Percentiles rank a stretch among this genome's conserved stretches.
Evolutionary conservation across 2,329 filamentous ascomycete species (phyloP).

Genomic region (Nigrospora oryzae): DNA sequence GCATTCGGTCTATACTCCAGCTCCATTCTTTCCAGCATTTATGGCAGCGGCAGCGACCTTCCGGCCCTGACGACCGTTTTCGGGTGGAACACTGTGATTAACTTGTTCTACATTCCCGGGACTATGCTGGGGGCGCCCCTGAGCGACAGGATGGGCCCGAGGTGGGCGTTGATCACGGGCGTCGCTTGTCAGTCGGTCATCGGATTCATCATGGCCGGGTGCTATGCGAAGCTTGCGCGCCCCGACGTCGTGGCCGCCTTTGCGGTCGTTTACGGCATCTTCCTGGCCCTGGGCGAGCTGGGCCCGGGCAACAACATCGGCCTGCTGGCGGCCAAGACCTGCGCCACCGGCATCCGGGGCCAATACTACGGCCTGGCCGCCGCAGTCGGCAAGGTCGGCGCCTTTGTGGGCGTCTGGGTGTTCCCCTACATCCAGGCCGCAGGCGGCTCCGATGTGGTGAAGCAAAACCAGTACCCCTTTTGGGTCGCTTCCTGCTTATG

Average conservation of each 20-base stretch:
- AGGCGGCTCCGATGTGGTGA: slow-evolving; percentile 41
- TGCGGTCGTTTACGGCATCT: slow-evolving; percentile 72
- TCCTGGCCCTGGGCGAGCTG: slow-evolving; percentile 69
- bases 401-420: slow-evolving; percentile 79
- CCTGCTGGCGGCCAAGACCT: slow-evolving; percentile 77
- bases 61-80: slow-evolving; percentile 68
- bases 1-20: slow-evolving; percentile 81
- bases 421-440: slow-evolving; percentile 65
- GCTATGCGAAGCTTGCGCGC: slow-evolving; percentile 62
- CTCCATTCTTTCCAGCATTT: slow-evolving; percentile 60
- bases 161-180: slow-evolving; percentile 62
- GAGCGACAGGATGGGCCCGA: slow-evolving; percentile 72
- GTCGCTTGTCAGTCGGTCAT: slow-evolving; percentile 67
- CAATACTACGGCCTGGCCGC: slow-evolving; percentile 64
- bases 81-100: slow-evolving; percentile 84
- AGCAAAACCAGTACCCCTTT: slow-evolving; percentile 77
- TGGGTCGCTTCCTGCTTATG: slow-evolving; percentile 75
- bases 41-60: slow-evolving; percentile 29
- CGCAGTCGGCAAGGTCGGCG: slow-evolving; percentile 67
- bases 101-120: slow-evolving; percentile 82
- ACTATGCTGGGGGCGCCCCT: slow-evolving; percentile 69
- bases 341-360: slow-evolving; percentile 79
- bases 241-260: slow-evolving; percentile 64
- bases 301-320: slow-evolving; percentile 91
- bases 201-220: slow-evolving; percentile 83